Conservation (phyloP, 257 asterid species). For the Anisodus tanguticus region DNA sequence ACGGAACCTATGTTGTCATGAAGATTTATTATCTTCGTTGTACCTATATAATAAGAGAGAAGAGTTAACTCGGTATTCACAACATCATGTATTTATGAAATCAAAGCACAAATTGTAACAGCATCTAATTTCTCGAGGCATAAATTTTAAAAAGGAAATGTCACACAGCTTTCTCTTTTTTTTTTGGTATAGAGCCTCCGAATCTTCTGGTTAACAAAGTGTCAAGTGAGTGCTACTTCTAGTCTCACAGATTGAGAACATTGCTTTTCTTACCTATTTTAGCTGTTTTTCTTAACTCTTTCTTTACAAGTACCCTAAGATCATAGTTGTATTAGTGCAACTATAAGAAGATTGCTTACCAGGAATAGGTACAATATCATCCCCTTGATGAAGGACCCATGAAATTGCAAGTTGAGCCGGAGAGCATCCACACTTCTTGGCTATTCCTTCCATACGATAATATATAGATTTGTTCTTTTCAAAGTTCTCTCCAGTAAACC, state of each 20-base stretch:
- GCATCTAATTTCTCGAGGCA: not conserved
- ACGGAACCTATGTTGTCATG: constrained; percentile 57
- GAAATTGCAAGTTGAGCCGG: constrained; percentile 70
- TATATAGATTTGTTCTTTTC: constrained; percentile 64
- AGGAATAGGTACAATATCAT: constrained; percentile 61
- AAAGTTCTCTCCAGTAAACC: constrained; percentile 64
- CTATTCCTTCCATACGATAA: constrained; percentile 51
- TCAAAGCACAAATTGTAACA: not conserved
- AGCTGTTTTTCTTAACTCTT: not conserved
- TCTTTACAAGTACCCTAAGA: not conserved
- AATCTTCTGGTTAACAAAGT: not conserved
- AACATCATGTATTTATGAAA: not conserved
- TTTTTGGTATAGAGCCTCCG: not conserved
- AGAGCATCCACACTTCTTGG: constrained; percentile 55
- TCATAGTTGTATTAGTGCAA: not conserved
- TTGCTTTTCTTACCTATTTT: not conserved
- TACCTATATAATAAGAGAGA: constrained; percentile 47
- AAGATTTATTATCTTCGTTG: constrained; percentile 62
- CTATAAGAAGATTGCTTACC: constrained; percentile 41
- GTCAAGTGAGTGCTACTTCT: not conserved
- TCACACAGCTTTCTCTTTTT: not conserved
- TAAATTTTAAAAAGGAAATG: not conserved
- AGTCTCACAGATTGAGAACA: not conserved
- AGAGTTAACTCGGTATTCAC: not conserved
- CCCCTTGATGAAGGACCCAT: constrained; percentile 68